Evolutionary conservation across 768 basidiomycete species (phyloP), one percentile per base, ranked within the genome.

Genomic region (Boletus tylopilopsis): DNA sequence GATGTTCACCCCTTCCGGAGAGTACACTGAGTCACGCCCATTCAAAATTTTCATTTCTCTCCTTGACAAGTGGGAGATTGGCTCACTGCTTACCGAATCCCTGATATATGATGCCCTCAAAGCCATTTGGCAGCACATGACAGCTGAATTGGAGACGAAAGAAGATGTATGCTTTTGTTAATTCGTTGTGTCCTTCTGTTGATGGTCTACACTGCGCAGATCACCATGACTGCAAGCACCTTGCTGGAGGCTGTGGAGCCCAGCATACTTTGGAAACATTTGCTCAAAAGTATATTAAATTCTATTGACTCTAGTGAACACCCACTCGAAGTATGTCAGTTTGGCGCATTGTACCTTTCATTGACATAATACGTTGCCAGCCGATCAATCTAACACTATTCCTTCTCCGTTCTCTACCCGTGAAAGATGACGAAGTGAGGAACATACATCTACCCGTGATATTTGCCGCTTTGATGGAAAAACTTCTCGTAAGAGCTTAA

Each of bases 1-100:
- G 54, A 92, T 94, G 89, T 73, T 80, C 51, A 69, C 75, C 11
- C 84, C 85, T 2, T 83, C 82, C 2, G 76, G 78, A 42, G 82
- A 84, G 49, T 92, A 91, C 56, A 74, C 86, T 1, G 84, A 85
- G 53, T 87, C 88, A 4, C 74, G 90, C 22, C 92, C 96, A 0
- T 98, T 94, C 79, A 95, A 94, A 69, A 88, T 98, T 29, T 94
- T 96, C 66, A 85, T 98, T 21, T 94, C 93, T 2, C 68, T 98
- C 16, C 73, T 97, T 56, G 96, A 99, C 68, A 96, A 96, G 67
- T 97, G 92, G 90, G 96, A 98, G 66, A 86, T 98, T 38, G 95
- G 95, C 5, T 80, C 79, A 8, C 75, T 79, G 0, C 67, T 99
- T 23, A 93, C 93, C 0, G 86, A 92, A 34, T 75, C 73, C 6